Evolutionary conservation across 139 green algal species (phyloP), one percentile per base, ranked within the genome.

Genomic region (Haematococcus lacustris): DNA sequence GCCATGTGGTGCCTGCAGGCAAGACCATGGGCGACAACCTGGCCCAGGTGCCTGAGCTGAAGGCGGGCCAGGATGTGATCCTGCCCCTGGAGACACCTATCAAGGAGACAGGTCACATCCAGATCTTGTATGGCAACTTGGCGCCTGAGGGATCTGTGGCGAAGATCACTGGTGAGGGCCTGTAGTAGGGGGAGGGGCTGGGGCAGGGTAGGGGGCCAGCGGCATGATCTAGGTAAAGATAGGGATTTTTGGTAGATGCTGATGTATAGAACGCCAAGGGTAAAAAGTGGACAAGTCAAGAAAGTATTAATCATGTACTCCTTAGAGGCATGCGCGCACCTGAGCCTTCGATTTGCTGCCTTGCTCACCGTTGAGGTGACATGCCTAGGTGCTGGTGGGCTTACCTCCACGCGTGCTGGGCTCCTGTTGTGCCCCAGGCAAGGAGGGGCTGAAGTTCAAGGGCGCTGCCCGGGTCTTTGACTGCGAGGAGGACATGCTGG

Each of bases 1-100:
- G n/a, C n/a, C n/a, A n/a, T n/a, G n/a, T n/a, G n/a, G n/a, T n/a
- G 30, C 61, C 23, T 87, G 86, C 75, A 83, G 93, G 95, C 74
- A 96, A 96, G 78, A 97, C 95, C 7, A 82, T 99, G 76, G 95
- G 76, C 17, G 91, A 96, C 79, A 98, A 98, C 85, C 88, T 99
- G 70, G 84, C 71, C 1, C 35, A 40, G 5, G 90, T 88, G 71
- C 89, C 86, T n/a, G 84, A 87, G 69, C 86, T 99, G 38, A 88
- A 77, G 34, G 84, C 83, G n/a, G 91, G 91, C 1, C 94, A 98
- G 83, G 74, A 93, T 57, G 87, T 98, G 25, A 93, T 99, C 73
- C 67, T 93, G 66, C 88, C 91, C 9, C n/a, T 95, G 33, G 86
- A 94, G 30, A 78, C 71, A 28, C 93, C 94, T 71, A 98, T 98